These are phyloP conservation scores for Suillus cothurnatus DNA, from an alignment of 768 basidiomycete species.

Conservation along the genomic window DNA sequence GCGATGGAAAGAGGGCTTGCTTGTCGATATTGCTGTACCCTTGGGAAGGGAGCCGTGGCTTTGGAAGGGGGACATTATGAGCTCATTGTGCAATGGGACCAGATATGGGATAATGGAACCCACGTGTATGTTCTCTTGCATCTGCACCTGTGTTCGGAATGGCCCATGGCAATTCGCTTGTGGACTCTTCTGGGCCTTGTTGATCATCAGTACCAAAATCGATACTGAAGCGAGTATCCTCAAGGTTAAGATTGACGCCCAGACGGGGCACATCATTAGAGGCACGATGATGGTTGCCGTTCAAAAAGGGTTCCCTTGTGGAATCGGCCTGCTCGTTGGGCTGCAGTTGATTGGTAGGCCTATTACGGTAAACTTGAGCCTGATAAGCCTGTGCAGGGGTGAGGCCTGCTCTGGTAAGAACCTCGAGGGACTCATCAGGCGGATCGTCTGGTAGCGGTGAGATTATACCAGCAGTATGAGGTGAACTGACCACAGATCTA, in stretches of 20 bases:
- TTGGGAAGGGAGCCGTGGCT: conserved; percentile 30
- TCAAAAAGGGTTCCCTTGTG: conserved; percentile 24
- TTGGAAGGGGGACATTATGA: conserved; percentile 23
- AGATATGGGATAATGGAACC: conserved; percentile 34
- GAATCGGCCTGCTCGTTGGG: conserved; percentile 24
- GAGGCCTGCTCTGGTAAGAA: conserved; percentile 51
- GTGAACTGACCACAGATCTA: conserved; percentile 51
- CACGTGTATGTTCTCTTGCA: conserved; percentile 42
- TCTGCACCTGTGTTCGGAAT: conserved; percentile 4
- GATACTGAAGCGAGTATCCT: conserved; percentile 59
- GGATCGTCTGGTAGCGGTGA: conserved; percentile 51
- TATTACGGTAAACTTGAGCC: conserved; percentile 64
- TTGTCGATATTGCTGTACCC: conserved; percentile 31
- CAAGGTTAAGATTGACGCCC: conserved; percentile 49
- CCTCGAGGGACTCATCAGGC: conserved; percentile 48
- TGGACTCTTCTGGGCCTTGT: conserved; percentile 45
- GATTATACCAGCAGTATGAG: conserved; percentile 45
- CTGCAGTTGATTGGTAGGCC: conserved; percentile 34
- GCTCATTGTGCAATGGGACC: conserved; percentile 30
- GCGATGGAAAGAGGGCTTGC: conserved; percentile 41
- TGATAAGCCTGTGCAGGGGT: conserved; percentile 84
- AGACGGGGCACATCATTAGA: conserved; percentile 39
- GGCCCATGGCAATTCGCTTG: conserved; percentile 64
- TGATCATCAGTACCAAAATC: conserved; percentile 47
- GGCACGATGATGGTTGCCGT: conserved; percentile 29